These are phyloP conservation scores for Phytopythium kandeliae DNA, from an alignment of 352 stramenopile species.

Conservation along the genomic window DNA sequence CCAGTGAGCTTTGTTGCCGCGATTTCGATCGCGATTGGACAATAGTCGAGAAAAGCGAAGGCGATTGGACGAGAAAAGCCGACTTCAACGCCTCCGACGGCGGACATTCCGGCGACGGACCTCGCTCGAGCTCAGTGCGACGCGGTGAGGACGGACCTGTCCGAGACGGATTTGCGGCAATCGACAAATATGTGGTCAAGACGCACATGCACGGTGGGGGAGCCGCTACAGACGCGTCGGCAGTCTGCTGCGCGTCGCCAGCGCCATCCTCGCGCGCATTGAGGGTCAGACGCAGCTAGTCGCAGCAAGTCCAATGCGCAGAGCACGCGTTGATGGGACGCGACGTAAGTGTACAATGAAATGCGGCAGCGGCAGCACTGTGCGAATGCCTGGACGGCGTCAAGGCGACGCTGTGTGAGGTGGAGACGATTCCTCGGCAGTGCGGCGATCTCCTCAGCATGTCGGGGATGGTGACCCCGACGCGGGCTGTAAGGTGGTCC, in stretches of 20 bases:
- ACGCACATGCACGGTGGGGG: conserved; percentile 36
- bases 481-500: no score
- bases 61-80: no score
- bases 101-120: conserved; percentile 23
- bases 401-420: conserved; percentile 11
- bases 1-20: neutral
- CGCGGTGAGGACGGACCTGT: no score
- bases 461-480: no score
- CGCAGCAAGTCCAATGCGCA: no score
- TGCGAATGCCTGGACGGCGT: conserved; percentile 9
- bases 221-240: conserved; percentile 42
- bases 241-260: conserved; percentile 46
- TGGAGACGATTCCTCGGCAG: no score
- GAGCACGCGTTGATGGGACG: no score
- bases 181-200: conserved; percentile 23
- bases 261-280: conserved; percentile 25
- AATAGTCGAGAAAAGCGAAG: neutral
- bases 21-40: no score
- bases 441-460: no score
- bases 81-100: no score
- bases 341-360: no score
- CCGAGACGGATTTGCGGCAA: conserved; percentile 21
- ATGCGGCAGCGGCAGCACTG: conserved; percentile 11
- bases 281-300: conserved; percentile 33
- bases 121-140: conserved; percentile 47